phyloP scores from a whole-genome alignment of 768 basidiomycete species.

The Termitomyces sp. region DNA sequence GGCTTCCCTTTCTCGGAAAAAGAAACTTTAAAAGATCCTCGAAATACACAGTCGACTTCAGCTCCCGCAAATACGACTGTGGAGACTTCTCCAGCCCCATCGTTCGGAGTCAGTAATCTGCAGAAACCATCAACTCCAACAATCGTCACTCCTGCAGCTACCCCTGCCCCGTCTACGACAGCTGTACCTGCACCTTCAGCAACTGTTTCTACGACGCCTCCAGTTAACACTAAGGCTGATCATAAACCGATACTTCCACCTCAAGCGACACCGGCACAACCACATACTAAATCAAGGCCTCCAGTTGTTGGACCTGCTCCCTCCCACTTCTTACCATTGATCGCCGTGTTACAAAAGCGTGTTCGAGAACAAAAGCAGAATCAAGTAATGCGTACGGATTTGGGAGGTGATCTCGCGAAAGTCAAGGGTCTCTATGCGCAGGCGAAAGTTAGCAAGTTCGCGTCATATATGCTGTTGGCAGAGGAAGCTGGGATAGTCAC shows the following conservation, averaged over 20 bases:
- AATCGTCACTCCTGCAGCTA: not conserved
- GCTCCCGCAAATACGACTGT: not conserved
- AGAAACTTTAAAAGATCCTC: not conserved
- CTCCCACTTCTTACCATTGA: conserved; percentile 6
- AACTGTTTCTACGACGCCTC: not conserved
- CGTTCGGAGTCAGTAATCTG: not conserved
- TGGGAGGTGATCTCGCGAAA: conserved; percentile 18
- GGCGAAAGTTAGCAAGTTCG: conserved; percentile 19
- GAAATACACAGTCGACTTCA: not conserved
- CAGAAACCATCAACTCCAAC: not conserved
- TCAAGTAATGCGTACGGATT: conserved; percentile 2
- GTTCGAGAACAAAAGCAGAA: not conserved
- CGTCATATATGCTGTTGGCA: conserved; percentile 19
- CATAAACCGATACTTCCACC: not conserved
- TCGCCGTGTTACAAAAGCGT: conserved; percentile 5
- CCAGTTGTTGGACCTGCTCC: not conserved
- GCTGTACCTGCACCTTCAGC: not conserved
- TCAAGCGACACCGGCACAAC: not conserved
- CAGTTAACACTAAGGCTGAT: not conserved
- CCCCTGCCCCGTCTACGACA: not conserved
- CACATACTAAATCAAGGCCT: not conserved
- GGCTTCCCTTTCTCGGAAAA: conserved; percentile 14
- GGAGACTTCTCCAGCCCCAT: not conserved
- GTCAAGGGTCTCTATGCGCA: conserved; percentile 14
- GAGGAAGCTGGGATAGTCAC: conserved; percentile 18